phyloP scores from a whole-genome alignment of 2,329 filamentous ascomycete species.

The Didymella pinodella region DNA sequence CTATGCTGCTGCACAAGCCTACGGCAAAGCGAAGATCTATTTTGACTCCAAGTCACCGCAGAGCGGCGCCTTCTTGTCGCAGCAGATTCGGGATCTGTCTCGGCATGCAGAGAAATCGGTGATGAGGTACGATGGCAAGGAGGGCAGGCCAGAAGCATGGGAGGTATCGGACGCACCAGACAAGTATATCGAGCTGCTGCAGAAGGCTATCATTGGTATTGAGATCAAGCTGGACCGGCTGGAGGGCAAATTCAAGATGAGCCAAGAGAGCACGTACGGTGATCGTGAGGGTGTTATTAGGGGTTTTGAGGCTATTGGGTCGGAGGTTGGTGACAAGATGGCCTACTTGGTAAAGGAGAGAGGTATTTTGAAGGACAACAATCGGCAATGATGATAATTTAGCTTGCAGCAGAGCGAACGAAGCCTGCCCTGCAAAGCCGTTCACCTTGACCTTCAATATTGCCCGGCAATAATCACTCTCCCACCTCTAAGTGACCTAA shows the following conservation, averaged over 20 bases:
- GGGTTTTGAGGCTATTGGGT: conserved; percentile 60
- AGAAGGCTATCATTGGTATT: conserved; percentile 37
- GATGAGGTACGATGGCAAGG: conserved; percentile 63
- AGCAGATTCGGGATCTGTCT: conserved; percentile 63
- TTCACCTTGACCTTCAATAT: too few relatives aligned
- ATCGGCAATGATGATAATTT: too few relatives aligned
- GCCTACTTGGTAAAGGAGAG: conserved; percentile 47
- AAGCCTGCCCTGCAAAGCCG: too few relatives aligned
- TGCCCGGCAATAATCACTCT: too few relatives aligned
- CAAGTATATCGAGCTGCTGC: conserved; percentile 58
- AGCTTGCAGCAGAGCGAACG: too few relatives aligned
- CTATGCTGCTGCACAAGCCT: conserved; percentile 70
- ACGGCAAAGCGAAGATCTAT: conserved; percentile 65
- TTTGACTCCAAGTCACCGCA: conserved; percentile 58
- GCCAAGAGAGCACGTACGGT: conserved; percentile 30
- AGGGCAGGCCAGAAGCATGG: conserved; percentile 56
- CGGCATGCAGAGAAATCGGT: conserved; percentile 60
- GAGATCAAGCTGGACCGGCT: conserved; percentile 35
- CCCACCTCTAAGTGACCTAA: too few relatives aligned
- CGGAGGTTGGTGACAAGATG: conserved; percentile 45
- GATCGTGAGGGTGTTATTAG: conserved; percentile 60
- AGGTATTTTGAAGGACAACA: conserved; percentile 2
- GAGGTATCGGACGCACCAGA: conserved; percentile 65
- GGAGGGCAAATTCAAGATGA: conserved; percentile 43
- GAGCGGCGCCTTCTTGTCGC: conserved; percentile 59